Base-by-base conservation (phyloP, 2,329 filamentous ascomycete species). In the Trichoderma hamatum region DNA sequence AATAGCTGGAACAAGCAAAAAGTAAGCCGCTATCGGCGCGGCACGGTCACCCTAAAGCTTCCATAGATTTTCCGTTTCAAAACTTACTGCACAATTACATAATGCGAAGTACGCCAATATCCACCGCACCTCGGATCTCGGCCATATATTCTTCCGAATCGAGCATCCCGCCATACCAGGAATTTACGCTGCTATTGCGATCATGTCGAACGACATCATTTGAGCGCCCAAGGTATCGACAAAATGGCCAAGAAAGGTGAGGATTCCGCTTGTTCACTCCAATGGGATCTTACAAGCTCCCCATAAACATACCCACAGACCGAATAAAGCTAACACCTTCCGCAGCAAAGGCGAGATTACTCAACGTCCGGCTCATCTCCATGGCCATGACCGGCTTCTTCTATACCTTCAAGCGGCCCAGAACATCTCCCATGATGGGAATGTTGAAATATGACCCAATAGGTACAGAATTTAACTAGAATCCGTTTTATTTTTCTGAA, bases 351-450 rank as follows among this genome's bases (percentile, higher is more conserved):
- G 92, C 94, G 78, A 93, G 96, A 80, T 91, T 95, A 74, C 90
- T 99, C 79, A 88, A 92, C 78, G 95, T 97, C 80, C 94, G 96
- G 79, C 91, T 99, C 74, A 85, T 99, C 80, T 97, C 94, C 72
- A 99, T 99, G 96, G 96, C 96, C 79, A 91, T 97, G 91, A 99
- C 96, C 30, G 96, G 96, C 77, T 99, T 94, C 87, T 99, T 95
- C 86, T 94, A 95, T 81, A 96, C 93, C 66, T 89, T 97, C 81
- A 86, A 91, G 74, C 90, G 96, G 70, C 94, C 94, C 14, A 90
- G 96, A 74, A 87, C 88, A 34, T 86, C 94, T 72, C 86, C 91
- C 55, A 94, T 96, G 68, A 88, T 99, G 82, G 96, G 94, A 84
- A 96, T 99, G 93, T 84, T 99, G 75, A 99, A 99, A 85, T 99